phyloP scores from a whole-genome alignment of 2,329 filamentous ascomycete species.

The Simplicillium aogashimaense region DNA sequence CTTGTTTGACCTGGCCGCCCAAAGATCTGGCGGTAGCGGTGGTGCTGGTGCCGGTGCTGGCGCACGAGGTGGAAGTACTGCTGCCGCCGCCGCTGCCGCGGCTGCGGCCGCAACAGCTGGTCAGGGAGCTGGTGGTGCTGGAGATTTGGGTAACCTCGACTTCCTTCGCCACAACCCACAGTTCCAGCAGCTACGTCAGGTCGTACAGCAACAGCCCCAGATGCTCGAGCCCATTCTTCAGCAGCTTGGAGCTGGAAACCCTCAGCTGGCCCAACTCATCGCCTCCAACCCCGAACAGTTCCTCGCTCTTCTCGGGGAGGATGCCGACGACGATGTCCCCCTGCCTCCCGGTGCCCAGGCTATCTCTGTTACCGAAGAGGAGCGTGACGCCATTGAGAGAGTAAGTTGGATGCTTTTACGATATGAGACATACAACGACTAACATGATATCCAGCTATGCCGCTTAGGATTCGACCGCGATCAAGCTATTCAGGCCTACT shows the following conservation, averaged over 20 bases:
- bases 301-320: constrained; percentile 79
- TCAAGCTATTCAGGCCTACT: constrained; percentile 94
- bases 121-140: constrained; percentile 38
- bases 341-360: constrained; percentile 81
- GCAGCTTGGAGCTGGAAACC: constrained; percentile 90
- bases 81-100: constrained; percentile 16
- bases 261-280: constrained; percentile 86
- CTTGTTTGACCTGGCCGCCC: constrained; percentile 85
- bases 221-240: constrained; percentile 98
- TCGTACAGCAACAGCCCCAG: constrained; percentile 93
- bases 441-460: constrained; percentile 53
- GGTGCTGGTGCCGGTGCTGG: constrained; percentile 27
- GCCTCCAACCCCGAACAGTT: constrained; percentile 89
- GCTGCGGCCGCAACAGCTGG: constrained; percentile 36
- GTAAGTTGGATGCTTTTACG: constrained; percentile 35
- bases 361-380: constrained; percentile 89
- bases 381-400: constrained; percentile 92
- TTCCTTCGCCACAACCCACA: constrained; percentile 92
- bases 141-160: constrained; percentile 69
- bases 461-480: constrained; percentile 89
- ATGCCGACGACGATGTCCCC: constrained; percentile 72
- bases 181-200: constrained; percentile 94
- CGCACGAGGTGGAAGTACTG: constrained; percentile 27
- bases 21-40: constrained; percentile 49
- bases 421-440: background rate